These are phyloP conservation scores for Fusarium goolgardi DNA, from an alignment of 2,329 filamentous ascomycete genomes.

Conservation along the genomic window DNA sequence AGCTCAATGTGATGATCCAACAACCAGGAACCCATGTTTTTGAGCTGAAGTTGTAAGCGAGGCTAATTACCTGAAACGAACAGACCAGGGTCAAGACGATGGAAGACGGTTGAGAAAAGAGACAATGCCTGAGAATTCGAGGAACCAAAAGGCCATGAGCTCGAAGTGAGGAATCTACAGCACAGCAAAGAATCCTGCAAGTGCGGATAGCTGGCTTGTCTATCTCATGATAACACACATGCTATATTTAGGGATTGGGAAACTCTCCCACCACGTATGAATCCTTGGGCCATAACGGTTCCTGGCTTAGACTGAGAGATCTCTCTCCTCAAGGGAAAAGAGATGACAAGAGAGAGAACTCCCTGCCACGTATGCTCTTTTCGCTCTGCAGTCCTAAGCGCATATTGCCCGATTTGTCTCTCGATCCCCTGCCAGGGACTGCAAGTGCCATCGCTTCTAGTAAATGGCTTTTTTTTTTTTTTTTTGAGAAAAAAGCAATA, in stretches of 20 bases:
- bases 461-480: conserved; percentile 17
- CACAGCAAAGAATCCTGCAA: background rate
- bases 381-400: conserved; percentile 18
- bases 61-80: conserved; percentile 15
- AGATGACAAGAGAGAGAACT: conserved; percentile 36
- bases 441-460: conserved; percentile 35
- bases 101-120: conserved; percentile 3
- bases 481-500: conserved; percentile 38
- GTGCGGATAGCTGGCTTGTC: background rate
- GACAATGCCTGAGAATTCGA: background rate
- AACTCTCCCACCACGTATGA: background rate
- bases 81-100: conserved; percentile 1
- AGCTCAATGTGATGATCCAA: background rate
- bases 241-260: background rate
- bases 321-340: conserved; percentile 36
- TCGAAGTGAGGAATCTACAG: background rate
- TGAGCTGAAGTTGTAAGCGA: conserved; percentile 13
- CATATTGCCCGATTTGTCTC: conserved; percentile 24
- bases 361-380: conserved; percentile 1
- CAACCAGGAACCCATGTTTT: conserved; percentile 7
- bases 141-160: background rate
- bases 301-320: conserved; percentile 2
- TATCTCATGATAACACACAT: background rate
- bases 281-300: background rate
- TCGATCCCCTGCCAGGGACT: conserved; percentile 18